phyloP scores from a whole-genome alignment of 768 basidiomycete genomes.

The Sarcodon sp. region DNA sequence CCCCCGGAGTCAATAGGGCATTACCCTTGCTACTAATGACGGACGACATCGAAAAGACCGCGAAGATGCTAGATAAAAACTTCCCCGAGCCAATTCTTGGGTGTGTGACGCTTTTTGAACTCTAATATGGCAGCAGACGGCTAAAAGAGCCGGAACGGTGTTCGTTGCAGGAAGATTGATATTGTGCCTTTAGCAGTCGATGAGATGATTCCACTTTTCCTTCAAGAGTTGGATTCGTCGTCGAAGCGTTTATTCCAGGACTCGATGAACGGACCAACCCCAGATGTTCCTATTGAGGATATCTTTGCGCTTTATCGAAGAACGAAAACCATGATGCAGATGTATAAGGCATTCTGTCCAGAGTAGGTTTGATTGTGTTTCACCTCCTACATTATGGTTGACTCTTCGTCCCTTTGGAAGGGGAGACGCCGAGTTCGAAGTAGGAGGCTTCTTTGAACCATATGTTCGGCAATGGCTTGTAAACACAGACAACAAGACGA shows the following conservation, averaged over 20 bases:
- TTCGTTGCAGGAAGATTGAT: slow-evolving; percentile 45
- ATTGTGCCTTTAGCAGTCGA: slow-evolving; percentile 66
- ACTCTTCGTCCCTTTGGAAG: slow-evolving; percentile 18
- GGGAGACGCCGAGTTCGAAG: slow-evolving; percentile 48
- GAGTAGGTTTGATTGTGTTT: slow-evolving; percentile 35
- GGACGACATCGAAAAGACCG: slow-evolving; percentile 78
- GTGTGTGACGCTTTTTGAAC: slow-evolving; percentile 21
- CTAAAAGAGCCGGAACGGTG: not conserved
- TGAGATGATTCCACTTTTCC: slow-evolving; percentile 48
- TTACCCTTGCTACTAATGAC: slow-evolving; percentile 75
- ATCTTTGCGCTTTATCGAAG: slow-evolving; percentile 80
- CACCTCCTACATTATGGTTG: slow-evolving; percentile 2
- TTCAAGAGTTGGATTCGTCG: slow-evolving; percentile 53
- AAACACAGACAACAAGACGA: slow-evolving; percentile 83
- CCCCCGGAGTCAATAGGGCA: slow-evolving; percentile 72
- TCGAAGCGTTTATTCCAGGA: slow-evolving; percentile 70
- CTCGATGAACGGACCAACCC: slow-evolving; percentile 78
- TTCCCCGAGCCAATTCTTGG: slow-evolving; percentile 77
- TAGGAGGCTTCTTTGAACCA: slow-evolving; percentile 72
- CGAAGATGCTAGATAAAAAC: slow-evolving; percentile 75
- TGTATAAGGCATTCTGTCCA: slow-evolving; percentile 73
- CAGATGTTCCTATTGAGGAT: slow-evolving; percentile 82
- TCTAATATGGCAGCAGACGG: not conserved
- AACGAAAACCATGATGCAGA: slow-evolving; percentile 58
- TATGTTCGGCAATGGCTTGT: slow-evolving; percentile 82